Evolutionary conservation across 2,329 filamentous ascomycete species (phyloP).

Genomic region (Golovinomyces cichoracearum): DNA sequence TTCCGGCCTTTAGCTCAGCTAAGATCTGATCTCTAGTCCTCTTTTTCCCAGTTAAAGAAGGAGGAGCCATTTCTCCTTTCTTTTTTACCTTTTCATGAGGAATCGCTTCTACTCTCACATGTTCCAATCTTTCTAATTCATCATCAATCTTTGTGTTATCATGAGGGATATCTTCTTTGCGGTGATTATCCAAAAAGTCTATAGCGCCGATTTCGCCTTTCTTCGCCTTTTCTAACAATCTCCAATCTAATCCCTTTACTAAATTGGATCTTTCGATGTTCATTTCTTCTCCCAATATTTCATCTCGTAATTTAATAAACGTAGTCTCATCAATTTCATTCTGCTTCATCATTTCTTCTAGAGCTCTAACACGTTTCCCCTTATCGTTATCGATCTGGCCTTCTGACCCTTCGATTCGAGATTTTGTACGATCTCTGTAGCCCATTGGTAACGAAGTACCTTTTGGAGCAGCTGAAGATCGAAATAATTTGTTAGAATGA

Average conservation of each 20-base stretch:
- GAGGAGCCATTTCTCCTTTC: slow-evolving; percentile 33
- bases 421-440: slow-evolving; percentile 58
- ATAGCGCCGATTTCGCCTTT: slow-evolving; percentile 37
- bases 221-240: slow-evolving; percentile 42
- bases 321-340: slow-evolving; percentile 59
- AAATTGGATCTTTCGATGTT: slow-evolving; percentile 48
- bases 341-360: slow-evolving; percentile 57
- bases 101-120: slow-evolving; percentile 27
- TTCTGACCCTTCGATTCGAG: slow-evolving; percentile 28
- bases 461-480: slow-evolving; percentile 49
- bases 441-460: slow-evolving; percentile 55
- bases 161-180: slow-evolving; percentile 9
- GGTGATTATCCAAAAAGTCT: slow-evolving; percentile 14
- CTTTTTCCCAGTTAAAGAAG: slow-evolving; percentile 30
- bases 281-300: slow-evolving; percentile 57
- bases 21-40: slow-evolving; percentile 39
- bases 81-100: slow-evolving; percentile 24
- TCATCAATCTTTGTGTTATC: slow-evolving; percentile 11
- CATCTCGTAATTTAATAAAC: slow-evolving; percentile 46
- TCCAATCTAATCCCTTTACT: slow-evolving; percentile 76
- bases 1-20: slow-evolving; percentile 37
- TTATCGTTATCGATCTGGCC: slow-evolving; percentile 22
- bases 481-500: slow-evolving; percentile 44
- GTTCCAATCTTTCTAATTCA: slow-evolving; percentile 36
- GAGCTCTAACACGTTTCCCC: slow-evolving; percentile 41